Conservation (phyloP, 2,329 filamentous ascomycete species). For the Tolypocladium tundrense region DNA sequence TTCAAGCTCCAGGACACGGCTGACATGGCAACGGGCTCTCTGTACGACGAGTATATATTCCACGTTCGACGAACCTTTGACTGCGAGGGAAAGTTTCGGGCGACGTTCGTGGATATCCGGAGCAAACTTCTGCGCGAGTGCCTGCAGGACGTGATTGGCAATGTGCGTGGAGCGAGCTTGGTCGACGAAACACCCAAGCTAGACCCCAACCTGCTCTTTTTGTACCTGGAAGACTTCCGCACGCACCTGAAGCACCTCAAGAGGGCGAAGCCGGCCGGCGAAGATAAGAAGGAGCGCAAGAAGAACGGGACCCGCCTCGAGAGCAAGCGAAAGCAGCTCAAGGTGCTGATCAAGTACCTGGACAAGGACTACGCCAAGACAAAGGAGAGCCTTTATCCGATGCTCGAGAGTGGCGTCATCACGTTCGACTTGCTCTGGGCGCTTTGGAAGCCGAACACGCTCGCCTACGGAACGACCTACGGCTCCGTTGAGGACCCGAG, state of each 20-base stretch:
- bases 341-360: constrained; percentile 65
- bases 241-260: constrained; percentile 54
- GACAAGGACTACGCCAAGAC: constrained; percentile 69
- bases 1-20: constrained; percentile 46
- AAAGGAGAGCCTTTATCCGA: constrained; percentile 68
- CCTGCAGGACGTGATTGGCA: constrained; percentile 27
- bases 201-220: constrained; percentile 60
- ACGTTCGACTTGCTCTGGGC: constrained; percentile 87
- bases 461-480: constrained; percentile 70
- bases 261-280: constrained; percentile 36
- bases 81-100: constrained; percentile 69
- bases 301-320: constrained; percentile 49
- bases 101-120: constrained; percentile 72
- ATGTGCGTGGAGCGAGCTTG: constrained; percentile 50
- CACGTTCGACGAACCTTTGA: constrained; percentile 76
- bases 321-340: constrained; percentile 54
- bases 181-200: constrained; percentile 70
- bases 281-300: constrained; percentile 45
- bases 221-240: constrained; percentile 71
- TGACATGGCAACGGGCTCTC: constrained; percentile 29
- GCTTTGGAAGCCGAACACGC: constrained; percentile 75
- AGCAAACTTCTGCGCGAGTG: constrained; percentile 67
- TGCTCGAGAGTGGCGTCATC: constrained; percentile 73
- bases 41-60: constrained; percentile 74
- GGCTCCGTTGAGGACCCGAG: constrained; percentile 66